phyloP scores from a whole-genome alignment of 345 rosid genomes.

The Microcos paniculata region DNA sequence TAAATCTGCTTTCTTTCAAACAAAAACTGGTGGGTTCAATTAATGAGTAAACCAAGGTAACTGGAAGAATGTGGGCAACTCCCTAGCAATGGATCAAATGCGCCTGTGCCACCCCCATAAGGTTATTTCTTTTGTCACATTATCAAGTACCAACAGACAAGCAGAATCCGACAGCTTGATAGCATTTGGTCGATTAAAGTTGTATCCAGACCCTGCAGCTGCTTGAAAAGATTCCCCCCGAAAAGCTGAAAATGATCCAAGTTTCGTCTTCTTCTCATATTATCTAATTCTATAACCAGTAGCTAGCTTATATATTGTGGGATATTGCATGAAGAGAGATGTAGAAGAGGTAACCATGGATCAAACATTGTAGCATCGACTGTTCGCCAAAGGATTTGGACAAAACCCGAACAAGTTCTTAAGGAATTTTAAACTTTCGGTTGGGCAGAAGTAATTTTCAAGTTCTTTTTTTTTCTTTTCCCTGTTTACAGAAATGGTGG shows the following conservation, averaged over 20 bases:
- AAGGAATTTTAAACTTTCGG: background rate
- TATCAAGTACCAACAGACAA: background rate
- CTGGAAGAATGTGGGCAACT: background rate
- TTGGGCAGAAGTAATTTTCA: background rate
- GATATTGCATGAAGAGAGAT: slow-evolving; percentile 31
- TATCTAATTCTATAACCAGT: slow-evolving; percentile 28
- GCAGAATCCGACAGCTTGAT: background rate
- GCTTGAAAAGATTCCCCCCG: slow-evolving; percentile 5
- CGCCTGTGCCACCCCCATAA: background rate
- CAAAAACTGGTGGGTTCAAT: too few species aligned
- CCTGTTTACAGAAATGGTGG: slow-evolving; percentile 26
- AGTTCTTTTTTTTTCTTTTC: too few species aligned
- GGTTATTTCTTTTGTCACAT: background rate
- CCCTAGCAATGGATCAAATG: background rate
- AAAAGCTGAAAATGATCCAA: slow-evolving; percentile 26
- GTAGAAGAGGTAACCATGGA: slow-evolving; percentile 33
- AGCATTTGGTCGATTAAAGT: background rate
- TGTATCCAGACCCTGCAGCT: background rate
- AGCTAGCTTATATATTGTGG: slow-evolving; percentile 33
- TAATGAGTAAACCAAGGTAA: too few species aligned
- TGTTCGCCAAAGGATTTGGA: slow-evolving; percentile 17
- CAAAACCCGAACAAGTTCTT: background rate
- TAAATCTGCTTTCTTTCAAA: too few species aligned
- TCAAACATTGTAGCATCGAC: slow-evolving; percentile 13
- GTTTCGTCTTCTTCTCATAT: slow-evolving; percentile 39